Conservation (phyloP, 2,329 filamentous ascomycete species). For the Scedosporium apiospermum region DNA sequence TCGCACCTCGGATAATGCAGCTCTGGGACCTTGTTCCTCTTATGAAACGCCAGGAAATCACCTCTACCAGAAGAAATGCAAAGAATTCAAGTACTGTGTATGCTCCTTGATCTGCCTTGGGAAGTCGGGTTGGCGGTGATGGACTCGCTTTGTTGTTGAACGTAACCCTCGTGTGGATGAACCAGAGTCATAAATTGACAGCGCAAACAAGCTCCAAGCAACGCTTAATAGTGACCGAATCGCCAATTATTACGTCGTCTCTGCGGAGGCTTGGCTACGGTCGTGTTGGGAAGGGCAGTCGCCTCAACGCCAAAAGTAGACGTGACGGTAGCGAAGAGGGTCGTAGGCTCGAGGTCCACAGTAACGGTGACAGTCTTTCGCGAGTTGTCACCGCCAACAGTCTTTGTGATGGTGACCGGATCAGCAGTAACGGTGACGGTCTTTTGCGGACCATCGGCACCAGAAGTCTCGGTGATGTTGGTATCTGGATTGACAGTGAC, state of each 20-base stretch:
- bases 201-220: no score
- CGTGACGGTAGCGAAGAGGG: conserved; percentile 28
- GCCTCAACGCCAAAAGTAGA: neutral
- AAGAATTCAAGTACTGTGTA: neutral
- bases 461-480: conserved; percentile 5
- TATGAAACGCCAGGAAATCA: neutral
- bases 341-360: conserved; percentile 22
- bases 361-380: conserved; percentile 26
- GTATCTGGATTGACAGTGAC: neutral
- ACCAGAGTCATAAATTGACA: no score
- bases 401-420: conserved; percentile 26
- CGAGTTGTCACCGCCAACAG: conserved; percentile 9
- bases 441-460: conserved; percentile 7
- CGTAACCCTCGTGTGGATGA: no score
- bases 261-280: conserved; percentile 8
- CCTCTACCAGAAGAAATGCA: neutral
- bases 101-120: neutral
- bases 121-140: no score
- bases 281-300: conserved; percentile 8
- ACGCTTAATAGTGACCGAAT: conserved; percentile 10
- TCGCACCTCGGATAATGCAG: neutral
- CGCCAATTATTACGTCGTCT: conserved; percentile 15
- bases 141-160: no score
- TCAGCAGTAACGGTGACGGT: conserved; percentile 12
- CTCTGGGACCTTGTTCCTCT: neutral